Percentiles rank a stretch among this genome's conserved stretches.
Evolutionary conservation across 768 basidiomycete species (phyloP).

Genomic region (Leccinum disarticulatum): DNA sequence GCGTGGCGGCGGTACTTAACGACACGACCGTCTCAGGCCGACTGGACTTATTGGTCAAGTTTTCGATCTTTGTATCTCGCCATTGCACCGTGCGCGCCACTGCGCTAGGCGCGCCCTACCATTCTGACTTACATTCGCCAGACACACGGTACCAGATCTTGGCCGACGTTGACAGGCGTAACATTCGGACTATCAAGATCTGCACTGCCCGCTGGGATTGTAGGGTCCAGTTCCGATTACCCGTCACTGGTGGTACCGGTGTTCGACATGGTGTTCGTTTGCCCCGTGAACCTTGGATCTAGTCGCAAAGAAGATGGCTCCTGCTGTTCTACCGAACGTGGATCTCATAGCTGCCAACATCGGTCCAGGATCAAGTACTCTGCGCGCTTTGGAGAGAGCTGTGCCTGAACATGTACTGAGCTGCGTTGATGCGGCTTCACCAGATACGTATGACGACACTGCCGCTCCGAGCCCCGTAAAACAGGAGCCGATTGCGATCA

Average conservation of each 20-base stretch:
- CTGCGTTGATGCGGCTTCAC: slow-evolving; percentile 16
- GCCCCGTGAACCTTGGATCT: slow-evolving; percentile 55
- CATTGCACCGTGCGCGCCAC: slow-evolving; percentile 41
- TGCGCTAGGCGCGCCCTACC: slow-evolving; percentile 53
- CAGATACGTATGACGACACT: slow-evolving; percentile 3
- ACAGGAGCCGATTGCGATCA: slow-evolving; percentile 61
- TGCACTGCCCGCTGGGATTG: slow-evolving; percentile 48
- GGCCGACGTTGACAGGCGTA: slow-evolving; percentile 41
- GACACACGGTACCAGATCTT: slow-evolving; percentile 42
- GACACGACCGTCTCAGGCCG: slow-evolving; percentile 58
- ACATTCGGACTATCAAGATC: slow-evolving; percentile 43
- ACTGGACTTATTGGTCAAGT: slow-evolving; percentile 47
- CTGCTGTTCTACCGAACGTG: slow-evolving; percentile 11
- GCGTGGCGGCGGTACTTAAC: slow-evolving; percentile 52
- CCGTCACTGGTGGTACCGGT: slow-evolving; percentile 42
- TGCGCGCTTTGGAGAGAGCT: slow-evolving; percentile 39
- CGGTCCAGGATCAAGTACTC: slow-evolving; percentile 45
- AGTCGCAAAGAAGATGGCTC: slow-evolving; percentile 34
- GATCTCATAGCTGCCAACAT: slow-evolving; percentile 44
- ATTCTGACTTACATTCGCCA: slow-evolving; percentile 31
- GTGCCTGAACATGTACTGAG: slow-evolving; percentile 24
- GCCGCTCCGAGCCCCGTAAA: slow-evolving; percentile 15
- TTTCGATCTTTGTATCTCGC: slow-evolving; percentile 39
- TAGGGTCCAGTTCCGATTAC: slow-evolving; percentile 13
- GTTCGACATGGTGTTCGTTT: slow-evolving; percentile 41